Percentiles rank a stretch among this genome's conserved stretches.
phyloP scores from a whole-genome alignment of 768 basidiomycete species.

The Calocybe indica region DNA sequence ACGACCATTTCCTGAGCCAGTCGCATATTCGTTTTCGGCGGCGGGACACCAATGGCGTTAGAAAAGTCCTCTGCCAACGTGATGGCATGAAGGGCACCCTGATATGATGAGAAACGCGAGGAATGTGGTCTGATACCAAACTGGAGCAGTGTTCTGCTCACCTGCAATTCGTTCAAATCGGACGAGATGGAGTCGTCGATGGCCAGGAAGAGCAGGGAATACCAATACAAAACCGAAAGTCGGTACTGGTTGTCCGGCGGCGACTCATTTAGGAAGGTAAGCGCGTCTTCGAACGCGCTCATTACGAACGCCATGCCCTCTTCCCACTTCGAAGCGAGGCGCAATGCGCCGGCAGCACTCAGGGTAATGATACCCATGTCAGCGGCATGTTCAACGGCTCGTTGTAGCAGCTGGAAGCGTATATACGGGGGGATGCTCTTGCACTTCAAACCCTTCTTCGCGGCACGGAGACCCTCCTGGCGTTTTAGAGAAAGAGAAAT shows the following conservation, averaged over 20 bases:
- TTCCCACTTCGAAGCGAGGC: constrained; percentile 38
- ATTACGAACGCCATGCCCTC: constrained; percentile 57
- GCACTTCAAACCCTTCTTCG: constrained; percentile 64
- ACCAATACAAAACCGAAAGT: constrained; percentile 56
- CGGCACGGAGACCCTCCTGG: constrained; percentile 48
- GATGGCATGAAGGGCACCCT: constrained; percentile 35
- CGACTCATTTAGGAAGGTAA: constrained; percentile 44
- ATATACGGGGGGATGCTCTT: constrained; percentile 49
- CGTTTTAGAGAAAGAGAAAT: constrained; percentile 44
- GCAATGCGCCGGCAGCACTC: constrained; percentile 34
- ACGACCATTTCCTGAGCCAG: constrained; percentile 49
- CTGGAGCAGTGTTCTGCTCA: constrained; percentile 12
- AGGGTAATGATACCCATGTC: constrained; percentile 47
- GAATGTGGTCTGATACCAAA: neutral
- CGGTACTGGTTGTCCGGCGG: constrained; percentile 60
- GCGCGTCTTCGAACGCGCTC: constrained; percentile 57
- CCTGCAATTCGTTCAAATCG: constrained; percentile 47
- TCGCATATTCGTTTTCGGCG: constrained; percentile 47
- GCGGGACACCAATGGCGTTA: constrained; percentile 35
- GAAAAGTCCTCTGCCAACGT: constrained; percentile 49
- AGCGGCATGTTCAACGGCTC: constrained; percentile 57
- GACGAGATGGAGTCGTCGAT: constrained; percentile 46
- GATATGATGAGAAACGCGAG: neutral
- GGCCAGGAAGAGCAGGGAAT: constrained; percentile 45
- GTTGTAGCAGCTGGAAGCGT: constrained; percentile 48